Conservation (phyloP, 768 basidiomycete species). For the Amanita rubescens region DNA sequence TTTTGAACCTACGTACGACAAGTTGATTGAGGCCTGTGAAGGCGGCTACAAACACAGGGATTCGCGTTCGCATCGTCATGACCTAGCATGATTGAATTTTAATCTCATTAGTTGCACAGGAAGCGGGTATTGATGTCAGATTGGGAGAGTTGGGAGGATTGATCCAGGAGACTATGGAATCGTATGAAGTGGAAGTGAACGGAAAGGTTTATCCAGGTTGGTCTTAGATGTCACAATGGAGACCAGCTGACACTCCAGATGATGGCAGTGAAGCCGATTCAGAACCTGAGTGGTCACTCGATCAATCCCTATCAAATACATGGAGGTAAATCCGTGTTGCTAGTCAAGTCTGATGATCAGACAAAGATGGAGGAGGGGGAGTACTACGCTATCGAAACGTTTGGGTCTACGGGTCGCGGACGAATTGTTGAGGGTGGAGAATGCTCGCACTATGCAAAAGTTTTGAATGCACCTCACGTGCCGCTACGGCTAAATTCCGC, state of each 20-base stretch:
- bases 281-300: constrained; percentile 91
- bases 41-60: constrained; percentile 90
- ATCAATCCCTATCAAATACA: constrained; percentile 90
- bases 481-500: constrained; percentile 76
- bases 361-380: constrained; percentile 99
- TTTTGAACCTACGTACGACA: constrained; percentile 87
- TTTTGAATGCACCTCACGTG: constrained; percentile 60
- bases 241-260: constrained; percentile 5
- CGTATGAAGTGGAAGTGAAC: constrained; percentile 91
- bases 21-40: constrained; percentile 84
- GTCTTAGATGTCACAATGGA: constrained; percentile 10
- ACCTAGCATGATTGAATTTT: not conserved
- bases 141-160: constrained; percentile 86
- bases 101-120: constrained; percentile 37
- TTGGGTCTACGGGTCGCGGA: constrained; percentile 94
- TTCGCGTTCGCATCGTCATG: constrained; percentile 45
- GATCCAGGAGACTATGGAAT: constrained; percentile 99
- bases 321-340: constrained; percentile 85
- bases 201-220: constrained; percentile 77
- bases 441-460: constrained; percentile 86
- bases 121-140: constrained; percentile 93
- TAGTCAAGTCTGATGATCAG: constrained; percentile 84
- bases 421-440: constrained; percentile 84
- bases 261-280: constrained; percentile 77
- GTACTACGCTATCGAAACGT: constrained; percentile 98